phyloP scores from a whole-genome alignment of 2,329 filamentous ascomycete genomes.

The Penicillium sp. region DNA sequence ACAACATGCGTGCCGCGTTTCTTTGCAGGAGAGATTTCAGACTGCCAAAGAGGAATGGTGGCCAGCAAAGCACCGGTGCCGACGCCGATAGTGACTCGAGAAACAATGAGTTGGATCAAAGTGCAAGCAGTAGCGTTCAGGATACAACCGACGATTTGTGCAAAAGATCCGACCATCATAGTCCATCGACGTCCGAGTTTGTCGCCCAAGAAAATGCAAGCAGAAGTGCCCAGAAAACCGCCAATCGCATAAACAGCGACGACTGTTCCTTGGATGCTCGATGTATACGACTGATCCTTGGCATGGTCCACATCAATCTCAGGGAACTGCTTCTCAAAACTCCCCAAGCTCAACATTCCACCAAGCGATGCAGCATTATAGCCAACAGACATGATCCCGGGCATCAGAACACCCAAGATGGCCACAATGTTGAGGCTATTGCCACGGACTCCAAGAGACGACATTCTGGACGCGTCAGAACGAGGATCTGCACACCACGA shows the following conservation, averaged over 20 bases:
- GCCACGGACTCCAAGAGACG: slow-evolving; percentile 21
- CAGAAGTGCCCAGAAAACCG: slow-evolving; percentile 17
- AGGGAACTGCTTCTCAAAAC: slow-evolving; percentile 18
- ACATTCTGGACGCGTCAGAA: slow-evolving; percentile 8
- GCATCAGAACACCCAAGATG: slow-evolving; percentile 22
- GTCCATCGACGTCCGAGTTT: slow-evolving; percentile 18
- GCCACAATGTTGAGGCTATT: slow-evolving; percentile 18
- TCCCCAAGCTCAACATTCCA: slow-evolving; percentile 14
- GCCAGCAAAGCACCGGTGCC: slow-evolving; percentile 17
- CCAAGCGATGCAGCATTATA: slow-evolving; percentile 21
- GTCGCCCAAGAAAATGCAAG: slow-evolving; percentile 21
- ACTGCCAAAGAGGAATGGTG: slow-evolving; percentile 21
- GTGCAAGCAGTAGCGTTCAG: slow-evolving; percentile 14
- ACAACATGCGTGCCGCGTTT: slow-evolving; percentile 21
- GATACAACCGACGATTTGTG: slow-evolving; percentile 15
- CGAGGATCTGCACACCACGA: slow-evolving; percentile 10
- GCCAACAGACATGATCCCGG: slow-evolving; percentile 17
- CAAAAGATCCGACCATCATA: slow-evolving; percentile 17
- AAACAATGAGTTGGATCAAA: slow-evolving; percentile 11
- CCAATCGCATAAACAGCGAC: slow-evolving; percentile 19
- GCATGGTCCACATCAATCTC: slow-evolving; percentile 16
- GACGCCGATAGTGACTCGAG: slow-evolving; percentile 14
- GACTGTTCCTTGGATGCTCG: slow-evolving; percentile 17
- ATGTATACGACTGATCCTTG: slow-evolving; percentile 8
- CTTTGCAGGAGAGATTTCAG: slow-evolving; percentile 18